A percentile compares a stretch with the other conserved stretches of the same genome.
phyloP scores from a whole-genome alignment of 1,284 basidiomycete species.

The Leccinum colubrinum region DNA sequence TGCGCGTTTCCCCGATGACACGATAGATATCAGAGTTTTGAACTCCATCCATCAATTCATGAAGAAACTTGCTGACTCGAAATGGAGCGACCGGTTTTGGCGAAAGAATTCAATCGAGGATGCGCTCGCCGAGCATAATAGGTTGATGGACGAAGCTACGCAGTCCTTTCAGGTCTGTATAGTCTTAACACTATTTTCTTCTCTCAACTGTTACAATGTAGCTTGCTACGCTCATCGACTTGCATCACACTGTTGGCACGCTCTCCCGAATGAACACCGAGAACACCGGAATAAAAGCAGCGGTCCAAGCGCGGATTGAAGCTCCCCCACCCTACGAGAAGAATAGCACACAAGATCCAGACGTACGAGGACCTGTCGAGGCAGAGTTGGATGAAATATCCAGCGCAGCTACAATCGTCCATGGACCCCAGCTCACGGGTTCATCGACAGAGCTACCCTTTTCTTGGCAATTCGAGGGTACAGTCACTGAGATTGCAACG shows the following conservation, averaged over 20 bases:
- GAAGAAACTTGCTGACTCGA: slow-evolving; percentile 37
- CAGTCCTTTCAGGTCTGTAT: slow-evolving; percentile 44
- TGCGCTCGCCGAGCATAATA: slow-evolving; percentile 35
- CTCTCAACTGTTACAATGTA: slow-evolving; percentile 14
- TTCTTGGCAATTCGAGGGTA: slow-evolving; percentile 11
- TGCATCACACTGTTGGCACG: slow-evolving; percentile 42
- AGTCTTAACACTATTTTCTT: neutral
- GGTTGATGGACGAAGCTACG: slow-evolving; percentile 42
- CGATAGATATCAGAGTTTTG: slow-evolving; percentile 33
- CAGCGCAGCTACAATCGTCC: neutral
- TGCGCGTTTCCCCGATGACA: neutral
- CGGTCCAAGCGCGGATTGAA: slow-evolving; percentile 1
- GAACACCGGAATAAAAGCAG: neutral
- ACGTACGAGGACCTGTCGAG: neutral
- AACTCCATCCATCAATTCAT: slow-evolving; percentile 41
- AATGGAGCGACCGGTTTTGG: slow-evolving; percentile 42
- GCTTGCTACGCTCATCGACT: slow-evolving; percentile 49
- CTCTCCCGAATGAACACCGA: slow-evolving; percentile 12
- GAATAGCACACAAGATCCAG: neutral
- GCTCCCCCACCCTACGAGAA: slow-evolving; percentile 24
- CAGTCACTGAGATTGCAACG: slow-evolving; percentile 23
- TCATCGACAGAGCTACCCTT: neutral
- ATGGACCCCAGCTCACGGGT: neutral
- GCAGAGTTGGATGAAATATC: neutral
- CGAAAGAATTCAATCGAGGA: slow-evolving; percentile 40